These are phyloP conservation scores for Wickerhamiella allomyrinae DNA, from an alignment of 805 yeast genomes.

Conservation along the genomic window DNA sequence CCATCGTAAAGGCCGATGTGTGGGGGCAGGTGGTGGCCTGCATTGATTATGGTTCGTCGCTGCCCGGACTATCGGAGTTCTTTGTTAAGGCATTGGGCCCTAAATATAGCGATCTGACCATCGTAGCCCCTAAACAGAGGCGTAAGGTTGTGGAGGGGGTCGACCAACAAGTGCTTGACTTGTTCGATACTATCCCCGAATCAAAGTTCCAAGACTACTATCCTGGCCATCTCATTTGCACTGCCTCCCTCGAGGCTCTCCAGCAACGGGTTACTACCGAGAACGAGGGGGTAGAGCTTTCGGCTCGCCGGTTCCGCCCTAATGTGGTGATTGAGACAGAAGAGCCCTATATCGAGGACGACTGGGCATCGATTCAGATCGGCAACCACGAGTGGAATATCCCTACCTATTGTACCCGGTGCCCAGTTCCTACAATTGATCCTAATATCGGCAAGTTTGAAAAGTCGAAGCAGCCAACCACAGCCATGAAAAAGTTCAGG, in stretches of 20 bases:
- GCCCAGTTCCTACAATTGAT: conserved; percentile 24
- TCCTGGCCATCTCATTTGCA: conserved; percentile 21
- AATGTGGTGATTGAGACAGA: conserved; percentile 21
- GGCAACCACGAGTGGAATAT: conserved; percentile 19
- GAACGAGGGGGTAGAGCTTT: conserved; percentile 13
- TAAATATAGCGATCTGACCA: conserved; percentile 8
- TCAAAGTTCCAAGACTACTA: conserved; percentile 22
- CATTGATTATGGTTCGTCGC: conserved; percentile 13
- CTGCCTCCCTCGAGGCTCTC: conserved; percentile 19
- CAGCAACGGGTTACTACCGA: conserved; percentile 11
- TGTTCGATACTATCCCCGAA: neutral
- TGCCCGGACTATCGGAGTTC: conserved; percentile 12
- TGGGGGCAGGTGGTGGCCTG: conserved; percentile 21
- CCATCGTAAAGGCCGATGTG: conserved; percentile 10
- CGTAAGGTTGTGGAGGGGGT: conserved; percentile 13
- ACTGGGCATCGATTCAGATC: conserved; percentile 19
- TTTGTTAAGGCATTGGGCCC: conserved; percentile 7
- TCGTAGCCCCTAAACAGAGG: conserved; percentile 17
- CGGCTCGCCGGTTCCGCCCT: conserved; percentile 21
- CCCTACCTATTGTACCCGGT: conserved; percentile 20
- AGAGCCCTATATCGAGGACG: conserved; percentile 25
- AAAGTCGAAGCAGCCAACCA: conserved; percentile 19
- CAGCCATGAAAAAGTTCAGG: conserved; percentile 20
- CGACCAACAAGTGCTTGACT: neutral
- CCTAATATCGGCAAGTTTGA: conserved; percentile 16